A percentile compares a stretch with the other conserved stretches of the same genome.
Evolutionary conservation across 2,329 filamentous ascomycete genomes (phyloP).

Genomic region (Paecilomyces dactylethromorphus): DNA sequence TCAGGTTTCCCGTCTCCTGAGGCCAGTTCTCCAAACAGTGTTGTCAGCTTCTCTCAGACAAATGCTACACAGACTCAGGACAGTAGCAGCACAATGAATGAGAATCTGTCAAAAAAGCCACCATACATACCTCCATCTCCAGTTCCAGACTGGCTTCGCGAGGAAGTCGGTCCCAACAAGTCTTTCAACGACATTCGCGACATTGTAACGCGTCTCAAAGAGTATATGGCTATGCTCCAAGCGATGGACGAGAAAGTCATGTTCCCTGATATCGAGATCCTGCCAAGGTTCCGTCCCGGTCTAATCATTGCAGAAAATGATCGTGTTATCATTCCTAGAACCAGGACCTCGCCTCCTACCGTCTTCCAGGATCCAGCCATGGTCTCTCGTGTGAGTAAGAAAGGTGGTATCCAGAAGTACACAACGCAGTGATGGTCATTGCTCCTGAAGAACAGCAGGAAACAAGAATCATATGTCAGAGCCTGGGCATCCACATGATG

Average conservation of each 20-base stretch:
- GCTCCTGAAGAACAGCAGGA: neutral
- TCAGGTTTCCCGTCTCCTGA: neutral
- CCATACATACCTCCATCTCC: constrained; percentile 23
- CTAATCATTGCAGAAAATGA: neutral
- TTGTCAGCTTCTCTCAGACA: neutral
- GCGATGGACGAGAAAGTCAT: constrained; percentile 7
- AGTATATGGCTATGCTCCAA: constrained; percentile 13
- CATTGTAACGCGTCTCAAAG: constrained; percentile 17
- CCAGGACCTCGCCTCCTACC: neutral
- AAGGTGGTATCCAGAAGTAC: constrained; percentile 5
- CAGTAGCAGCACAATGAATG: neutral
- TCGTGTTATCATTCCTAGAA: neutral
- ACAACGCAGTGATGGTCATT: neutral
- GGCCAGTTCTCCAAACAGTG: neutral
- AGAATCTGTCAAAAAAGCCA: constrained; percentile 1
- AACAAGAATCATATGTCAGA: neutral
- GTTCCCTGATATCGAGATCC: constrained; percentile 36
- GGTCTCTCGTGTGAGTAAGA: neutral
- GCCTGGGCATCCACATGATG: neutral
- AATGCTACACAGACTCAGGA: neutral
- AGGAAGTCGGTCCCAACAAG: constrained; percentile 15
- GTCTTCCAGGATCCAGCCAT: neutral
- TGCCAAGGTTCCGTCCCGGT: constrained; percentile 22
- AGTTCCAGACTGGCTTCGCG: constrained; percentile 27
- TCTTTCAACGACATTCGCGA: constrained; percentile 23